These are phyloP conservation scores for Keithomyces neogunnii DNA, from an alignment of 2,329 filamentous ascomycete species.

Conservation along the genomic window DNA sequence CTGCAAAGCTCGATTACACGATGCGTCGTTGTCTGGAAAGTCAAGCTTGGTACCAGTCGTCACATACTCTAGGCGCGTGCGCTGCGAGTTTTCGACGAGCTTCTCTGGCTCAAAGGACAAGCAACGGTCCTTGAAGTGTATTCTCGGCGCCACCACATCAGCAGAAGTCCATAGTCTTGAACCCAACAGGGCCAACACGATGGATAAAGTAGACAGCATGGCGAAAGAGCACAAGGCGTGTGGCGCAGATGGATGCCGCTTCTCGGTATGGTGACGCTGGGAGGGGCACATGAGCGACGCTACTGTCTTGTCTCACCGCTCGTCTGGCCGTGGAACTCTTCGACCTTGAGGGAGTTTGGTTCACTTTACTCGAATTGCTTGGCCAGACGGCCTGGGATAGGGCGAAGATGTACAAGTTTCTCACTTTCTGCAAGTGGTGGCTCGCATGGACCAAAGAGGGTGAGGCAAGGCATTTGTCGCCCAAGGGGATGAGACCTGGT, in stretches of 20 bases:
- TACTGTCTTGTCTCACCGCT: background rate
- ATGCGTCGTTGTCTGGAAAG: constrained; percentile 26
- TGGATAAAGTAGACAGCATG: background rate
- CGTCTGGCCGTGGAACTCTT: background rate
- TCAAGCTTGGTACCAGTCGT: constrained; percentile 2
- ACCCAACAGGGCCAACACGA: background rate
- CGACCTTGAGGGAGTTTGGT: background rate
- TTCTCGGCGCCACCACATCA: background rate
- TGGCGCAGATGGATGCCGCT: background rate
- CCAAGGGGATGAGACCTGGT: too few species aligned
- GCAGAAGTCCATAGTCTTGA: background rate
- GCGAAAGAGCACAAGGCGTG: background rate
- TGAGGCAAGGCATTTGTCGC: too few species aligned
- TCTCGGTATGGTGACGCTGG: background rate
- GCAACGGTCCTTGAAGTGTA: background rate
- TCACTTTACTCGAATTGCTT: background rate
- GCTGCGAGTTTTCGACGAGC: constrained; percentile 2
- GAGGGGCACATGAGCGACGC: background rate
- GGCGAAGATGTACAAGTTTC: too few species aligned
- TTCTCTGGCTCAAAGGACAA: constrained; percentile 3
- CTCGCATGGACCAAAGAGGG: too few species aligned
- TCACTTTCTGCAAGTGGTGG: too few species aligned
- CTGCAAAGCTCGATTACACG: constrained; percentile 22
- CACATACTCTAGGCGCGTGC: constrained; percentile 5
- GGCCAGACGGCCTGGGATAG: too few species aligned